Evolutionary conservation across 768 basidiomycete species (phyloP).

Genomic region (Boletus rubescentipes): DNA sequence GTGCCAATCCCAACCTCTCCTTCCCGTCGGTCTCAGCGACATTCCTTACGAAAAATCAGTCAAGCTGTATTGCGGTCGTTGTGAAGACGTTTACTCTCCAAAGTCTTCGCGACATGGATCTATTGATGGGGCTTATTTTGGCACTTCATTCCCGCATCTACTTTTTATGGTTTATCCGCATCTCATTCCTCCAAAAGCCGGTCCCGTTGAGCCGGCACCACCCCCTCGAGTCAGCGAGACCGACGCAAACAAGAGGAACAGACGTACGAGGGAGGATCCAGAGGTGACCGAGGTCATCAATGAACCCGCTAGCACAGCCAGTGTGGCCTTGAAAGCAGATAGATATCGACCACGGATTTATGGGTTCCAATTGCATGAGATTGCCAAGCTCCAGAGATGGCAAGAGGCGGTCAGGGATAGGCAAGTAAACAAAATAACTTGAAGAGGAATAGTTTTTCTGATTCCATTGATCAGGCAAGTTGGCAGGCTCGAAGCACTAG

Average conservation of each 20-base stretch:
- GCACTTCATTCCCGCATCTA: slow-evolving; percentile 96
- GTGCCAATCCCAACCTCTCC: slow-evolving; percentile 91
- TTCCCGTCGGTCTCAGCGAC: slow-evolving; percentile 95
- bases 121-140: slow-evolving; percentile 98
- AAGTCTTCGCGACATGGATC: slow-evolving; percentile 96
- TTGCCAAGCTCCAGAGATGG: slow-evolving; percentile 92
- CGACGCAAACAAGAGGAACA: slow-evolving; percentile 34
- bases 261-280: slow-evolving; percentile 55
- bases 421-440: slow-evolving; percentile 36
- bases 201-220: slow-evolving; percentile 42
- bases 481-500: slow-evolving; percentile 47
- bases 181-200: slow-evolving; percentile 82
- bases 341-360: slow-evolving; percentile 92
- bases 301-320: slow-evolving; percentile 74
- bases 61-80: slow-evolving; percentile 97
- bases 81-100: slow-evolving; percentile 98
- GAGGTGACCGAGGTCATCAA: slow-evolving; percentile 55
- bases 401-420: slow-evolving; percentile 90
- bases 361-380: slow-evolving; percentile 95
- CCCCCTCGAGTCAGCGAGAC: slow-evolving; percentile 30
- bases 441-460: background rate
- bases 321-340: slow-evolving; percentile 86
- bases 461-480: slow-evolving; percentile 41
- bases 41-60: slow-evolving; percentile 98
- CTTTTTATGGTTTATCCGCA: slow-evolving; percentile 96